Conservation (phyloP, 2,329 filamentous ascomycete genomes). For the Fusarium nelsonii region DNA sequence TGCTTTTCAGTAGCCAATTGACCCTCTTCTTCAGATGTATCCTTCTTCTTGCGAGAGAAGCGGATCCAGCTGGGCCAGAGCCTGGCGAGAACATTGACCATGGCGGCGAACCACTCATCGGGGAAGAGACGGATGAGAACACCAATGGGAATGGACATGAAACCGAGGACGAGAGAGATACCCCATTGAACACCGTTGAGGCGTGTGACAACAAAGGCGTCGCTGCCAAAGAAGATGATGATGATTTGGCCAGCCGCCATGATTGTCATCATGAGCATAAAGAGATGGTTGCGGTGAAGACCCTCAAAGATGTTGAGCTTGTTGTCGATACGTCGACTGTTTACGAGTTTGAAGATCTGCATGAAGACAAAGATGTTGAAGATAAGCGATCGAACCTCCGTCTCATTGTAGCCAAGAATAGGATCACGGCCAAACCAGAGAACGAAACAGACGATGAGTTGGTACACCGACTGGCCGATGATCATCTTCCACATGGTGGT, state of each 20-base stretch:
- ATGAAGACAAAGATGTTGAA: conserved; percentile 80
- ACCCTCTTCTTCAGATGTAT: conserved; percentile 18
- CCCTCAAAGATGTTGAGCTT: conserved; percentile 90
- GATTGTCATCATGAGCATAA: conserved; percentile 50
- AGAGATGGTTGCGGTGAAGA: conserved; percentile 47
- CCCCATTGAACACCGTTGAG: conserved; percentile 82
- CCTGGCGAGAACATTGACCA: conserved; percentile 23
- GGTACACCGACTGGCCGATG: conserved; percentile 69
- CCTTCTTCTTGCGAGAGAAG: conserved; percentile 36
- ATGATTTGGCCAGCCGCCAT: conserved; percentile 45
- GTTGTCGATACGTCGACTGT: conserved; percentile 80
- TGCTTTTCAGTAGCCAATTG: conserved; percentile 28
- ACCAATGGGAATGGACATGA: conserved; percentile 81
- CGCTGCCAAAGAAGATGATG: conserved; percentile 56
- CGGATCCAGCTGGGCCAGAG: conserved; percentile 39
- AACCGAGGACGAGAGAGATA: conserved; percentile 80
- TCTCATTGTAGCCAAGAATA: conserved; percentile 62
- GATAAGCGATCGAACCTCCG: conserved; percentile 65
- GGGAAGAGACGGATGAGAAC: conserved; percentile 79
- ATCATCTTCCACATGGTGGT: conserved; percentile 77
- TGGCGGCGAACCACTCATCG: conserved; percentile 62
- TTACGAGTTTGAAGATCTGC: conserved; percentile 78
- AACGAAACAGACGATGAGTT: conserved; percentile 68
- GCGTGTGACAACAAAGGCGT: conserved; percentile 74
- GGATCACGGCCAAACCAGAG: conserved; percentile 69